phyloP scores from a whole-genome alignment of 768 basidiomycete genomes.

The Daedaleopsis nitida region DNA sequence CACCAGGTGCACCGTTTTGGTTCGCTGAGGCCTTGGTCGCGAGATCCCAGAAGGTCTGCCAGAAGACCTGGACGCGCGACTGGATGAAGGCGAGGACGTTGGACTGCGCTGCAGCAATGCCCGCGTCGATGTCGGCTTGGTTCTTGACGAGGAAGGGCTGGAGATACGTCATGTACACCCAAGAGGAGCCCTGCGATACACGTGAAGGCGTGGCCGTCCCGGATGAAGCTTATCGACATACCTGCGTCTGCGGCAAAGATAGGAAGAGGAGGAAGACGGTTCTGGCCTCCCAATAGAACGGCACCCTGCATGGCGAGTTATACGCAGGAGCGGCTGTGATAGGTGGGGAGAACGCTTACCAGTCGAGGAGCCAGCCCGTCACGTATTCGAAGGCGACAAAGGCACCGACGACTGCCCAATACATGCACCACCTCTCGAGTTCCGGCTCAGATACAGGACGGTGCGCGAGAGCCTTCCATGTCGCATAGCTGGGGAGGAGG shows the following conservation, averaged over 20 bases:
- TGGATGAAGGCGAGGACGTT: conserved; percentile 59
- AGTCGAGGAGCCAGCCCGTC: conserved; percentile 65
- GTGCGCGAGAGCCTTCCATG: conserved; percentile 66
- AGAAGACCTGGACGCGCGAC: conserved; percentile 47
- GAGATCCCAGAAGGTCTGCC: conserved; percentile 47
- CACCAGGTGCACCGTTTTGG: conserved; percentile 10
- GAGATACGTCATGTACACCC: conserved; percentile 60
- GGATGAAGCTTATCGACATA: conserved; percentile 21
- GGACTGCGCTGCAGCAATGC: conserved; percentile 54
- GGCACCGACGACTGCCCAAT: conserved; percentile 64
- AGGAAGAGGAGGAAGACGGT: conserved; percentile 70
- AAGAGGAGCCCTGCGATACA: conserved; percentile 59
- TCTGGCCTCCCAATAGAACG: conserved; percentile 76
- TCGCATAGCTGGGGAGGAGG: conserved; percentile 61
- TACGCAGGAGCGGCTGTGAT: conserved; percentile 4
- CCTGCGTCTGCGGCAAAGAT: conserved; percentile 70
- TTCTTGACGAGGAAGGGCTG: conserved; percentile 62
- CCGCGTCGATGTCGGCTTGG: conserved; percentile 60
- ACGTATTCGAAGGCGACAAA: conserved; percentile 65
- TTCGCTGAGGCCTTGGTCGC: conserved; percentile 41
- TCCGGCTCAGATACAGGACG: conserved; percentile 52
- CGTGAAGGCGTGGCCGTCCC: neutral
- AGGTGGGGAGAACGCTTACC: conserved; percentile 42
- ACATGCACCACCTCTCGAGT: conserved; percentile 58
- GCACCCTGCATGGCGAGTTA: conserved; percentile 48